Conservation (phyloP, 495 filamentous ascomycete species). For the Xylaria curta region DNA sequence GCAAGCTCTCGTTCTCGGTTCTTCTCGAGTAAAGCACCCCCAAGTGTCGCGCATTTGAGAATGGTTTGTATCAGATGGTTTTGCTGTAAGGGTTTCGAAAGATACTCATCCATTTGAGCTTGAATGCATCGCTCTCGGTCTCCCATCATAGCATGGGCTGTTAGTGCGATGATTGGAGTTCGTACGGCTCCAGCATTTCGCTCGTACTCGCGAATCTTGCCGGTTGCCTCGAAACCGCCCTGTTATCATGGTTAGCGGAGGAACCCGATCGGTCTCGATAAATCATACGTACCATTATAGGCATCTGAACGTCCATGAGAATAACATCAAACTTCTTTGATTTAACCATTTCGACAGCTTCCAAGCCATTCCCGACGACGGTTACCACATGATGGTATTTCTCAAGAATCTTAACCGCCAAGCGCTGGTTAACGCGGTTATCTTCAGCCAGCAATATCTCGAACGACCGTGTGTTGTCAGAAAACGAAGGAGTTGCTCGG, state of each 20-base stretch:
- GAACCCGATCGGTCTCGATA: neutral
- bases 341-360: constrained; percentile 89
- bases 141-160: constrained; percentile 98
- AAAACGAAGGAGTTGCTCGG: constrained; percentile 86
- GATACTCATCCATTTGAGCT: constrained; percentile 98
- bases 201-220: constrained; percentile 95
- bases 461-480: constrained; percentile 94
- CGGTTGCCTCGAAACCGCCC: constrained; percentile 97
- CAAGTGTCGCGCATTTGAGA: constrained; percentile 91
- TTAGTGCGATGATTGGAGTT: constrained; percentile 96
- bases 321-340: constrained; percentile 93
- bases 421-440: constrained; percentile 95
- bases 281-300: constrained; percentile 74
- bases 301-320: constrained; percentile 99
- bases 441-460: constrained; percentile 96
- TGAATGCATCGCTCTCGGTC: constrained; percentile 98
- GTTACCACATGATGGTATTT: constrained; percentile 98
- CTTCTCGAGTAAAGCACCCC: constrained; percentile 82
- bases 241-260: constrained; percentile 46
- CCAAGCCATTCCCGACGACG: constrained; percentile 92
- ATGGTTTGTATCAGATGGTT: constrained; percentile 99
- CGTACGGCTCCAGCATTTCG: constrained; percentile 74
- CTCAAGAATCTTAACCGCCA: constrained; percentile 96
- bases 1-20: constrained; percentile 57
- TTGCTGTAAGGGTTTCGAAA: constrained; percentile 97